phyloP scores from a whole-genome alignment of 345 rosid species.

The Eucalyptus caleyi region DNA sequence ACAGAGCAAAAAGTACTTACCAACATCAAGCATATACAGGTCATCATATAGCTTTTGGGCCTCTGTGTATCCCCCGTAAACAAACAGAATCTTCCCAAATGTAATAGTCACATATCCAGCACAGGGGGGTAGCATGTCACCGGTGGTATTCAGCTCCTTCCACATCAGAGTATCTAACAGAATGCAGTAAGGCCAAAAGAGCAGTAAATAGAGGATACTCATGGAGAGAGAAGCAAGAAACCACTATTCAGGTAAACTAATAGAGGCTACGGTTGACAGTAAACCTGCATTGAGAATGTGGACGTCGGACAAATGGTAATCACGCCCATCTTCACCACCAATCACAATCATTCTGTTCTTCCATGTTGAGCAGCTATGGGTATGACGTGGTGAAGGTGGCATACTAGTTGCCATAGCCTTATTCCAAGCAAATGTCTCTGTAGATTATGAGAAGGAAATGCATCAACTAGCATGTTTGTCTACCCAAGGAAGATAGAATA shows the following conservation, averaged over 20 bases:
- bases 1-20: too few species aligned
- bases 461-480: too few species aligned
- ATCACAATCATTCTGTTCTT: background rate
- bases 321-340: conserved; percentile 94
- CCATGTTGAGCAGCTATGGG: too few species aligned
- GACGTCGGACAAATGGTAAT: conserved; percentile 77
- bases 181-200: background rate
- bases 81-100: too few species aligned
- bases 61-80: too few species aligned
- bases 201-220: background rate
- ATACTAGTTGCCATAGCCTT: rapidly evolving
- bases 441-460: too few species aligned
- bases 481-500: too few species aligned
- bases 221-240: background rate
- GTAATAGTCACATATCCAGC: background rate
- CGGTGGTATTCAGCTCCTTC: conserved; percentile 69
- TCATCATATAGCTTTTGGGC: too few species aligned
- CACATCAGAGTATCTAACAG: conserved; percentile 67
- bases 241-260: background rate
- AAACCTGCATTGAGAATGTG: conserved; percentile 85
- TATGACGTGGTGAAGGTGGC: too few species aligned
- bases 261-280: background rate
- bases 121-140: conserved; percentile 83
- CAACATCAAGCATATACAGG: too few species aligned
- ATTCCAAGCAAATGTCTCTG: too few species aligned